Base-by-base conservation (phyloP, 2,329 filamentous ascomycete genomes). In the Colletotrichum simmondsii region DNA sequence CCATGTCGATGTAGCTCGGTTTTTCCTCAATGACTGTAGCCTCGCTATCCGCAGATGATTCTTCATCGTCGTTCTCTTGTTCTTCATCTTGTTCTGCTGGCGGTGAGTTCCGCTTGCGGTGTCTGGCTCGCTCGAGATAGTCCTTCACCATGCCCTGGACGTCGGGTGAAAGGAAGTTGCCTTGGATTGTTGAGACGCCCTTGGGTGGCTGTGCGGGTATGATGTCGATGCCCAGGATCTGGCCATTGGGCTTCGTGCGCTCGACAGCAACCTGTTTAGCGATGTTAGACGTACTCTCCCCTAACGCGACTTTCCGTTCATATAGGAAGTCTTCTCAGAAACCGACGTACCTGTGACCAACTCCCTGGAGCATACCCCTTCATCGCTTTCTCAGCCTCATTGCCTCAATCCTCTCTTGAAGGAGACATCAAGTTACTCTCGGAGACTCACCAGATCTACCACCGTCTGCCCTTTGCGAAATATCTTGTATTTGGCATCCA, bases 141-240 rank as follows among this genome's bases (percentile, higher is more conserved):
- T 91, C 87, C 80, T 93, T 92, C 52, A 98, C 92, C 81, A 96
- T 90, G 26, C 86, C 88, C 81, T 93, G 93, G n/a, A 98, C 92
- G 2, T 84, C 83, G 0, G 91, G 88, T 6, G 92, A 93, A 53
- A 98, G 86, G 76, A 99, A 98, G 81, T 99, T 94, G 60, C 97
- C 97, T 83, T 99, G 97, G 70, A 99, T 95, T 2, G 95, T 95
- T 32, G 94, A 95, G n/a, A 97, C 95, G 26, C 97, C 97, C 78
- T 90, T 91, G 0, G 97, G 97, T 5, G 97, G 96, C 80, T 96
- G 93, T 0, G 95, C 94, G 5, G 97, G 97, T 75, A 99, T 95
- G 64, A 99, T 89, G 81, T 99, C 97, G 78, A 99, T 96, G 12
- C 97, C 97, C 32, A 99, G 86, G 14, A 99, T 92, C 56, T 93